Evolutionary conservation across 2,329 filamentous ascomycete species (phyloP), one percentile per base, ranked within the genome.

Genomic region (Teratosphaeria viscida): DNA sequence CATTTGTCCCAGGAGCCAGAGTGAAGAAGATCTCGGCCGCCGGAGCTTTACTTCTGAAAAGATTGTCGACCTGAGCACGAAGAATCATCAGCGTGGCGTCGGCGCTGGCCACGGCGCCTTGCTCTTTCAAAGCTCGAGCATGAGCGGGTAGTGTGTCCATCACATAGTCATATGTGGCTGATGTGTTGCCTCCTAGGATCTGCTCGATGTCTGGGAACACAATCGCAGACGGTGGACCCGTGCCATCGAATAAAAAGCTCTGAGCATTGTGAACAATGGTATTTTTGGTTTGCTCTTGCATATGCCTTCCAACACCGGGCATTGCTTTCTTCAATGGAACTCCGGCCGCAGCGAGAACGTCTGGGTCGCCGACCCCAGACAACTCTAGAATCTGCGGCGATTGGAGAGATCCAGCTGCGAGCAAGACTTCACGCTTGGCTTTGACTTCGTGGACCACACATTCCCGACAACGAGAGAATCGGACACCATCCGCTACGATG

Each of bases 341-440:
- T 0, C 76, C 77, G 0, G 78, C 75, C 19, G 71, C 72, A 52
- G 76, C 67, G 1, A 86, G 75, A 5, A 84, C 65, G 1, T 73
- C 65, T 1, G 73, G 71, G 55, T 76, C 74, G 2, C 85, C 85
- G 32, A 87, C 76, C 0, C 85, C 84, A 0, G 83, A 86, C 1
- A 86, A 74, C 62, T 87, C 84, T 23, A 82, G 78, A 12, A 84
- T 72, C 68, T 81, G 82, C 4, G 79, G 85, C 14, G 80, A 83
- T 67, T 79, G 55, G 55, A 65, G 60, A 7, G 57, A 52, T 23
- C 61, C 61, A 3, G 57, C 62, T 14, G 61, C 62, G 2, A 63
- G 43, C 23, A 65, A 58, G 26, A 65, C 60, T 52, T 65, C 63
- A 55, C 56, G 56, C 67, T 23, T 57, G 27, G 65, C 60, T 32